Base-by-base conservation (phyloP, 352 stramenopile species). In the Phytophthora ramorum region DNA sequence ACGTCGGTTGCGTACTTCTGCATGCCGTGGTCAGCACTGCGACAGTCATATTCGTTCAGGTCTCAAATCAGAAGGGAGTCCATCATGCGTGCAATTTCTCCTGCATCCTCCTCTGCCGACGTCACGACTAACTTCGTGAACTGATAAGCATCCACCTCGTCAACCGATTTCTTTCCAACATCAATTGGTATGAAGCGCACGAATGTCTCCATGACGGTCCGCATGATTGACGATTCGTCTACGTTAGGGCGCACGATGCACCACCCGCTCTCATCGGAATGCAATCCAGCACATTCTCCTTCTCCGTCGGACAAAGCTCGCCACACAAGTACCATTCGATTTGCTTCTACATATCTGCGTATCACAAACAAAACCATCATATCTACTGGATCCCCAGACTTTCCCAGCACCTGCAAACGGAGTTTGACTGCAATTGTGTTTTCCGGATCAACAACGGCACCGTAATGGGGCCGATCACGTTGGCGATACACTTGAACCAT, bases 221-320 rank as follows among this genome's bases (percentile, higher is more conserved):
- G 37, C 44, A 68, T 46, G 16, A 49, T 19, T 4, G 38, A 45
- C 6, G 9, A 22, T 17, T 55, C 20, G 10, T 40, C 46, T n/a
- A 10, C 20, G 2, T 43, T 48, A 9, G 54, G 38, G n/a, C 49
- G 38, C 4, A 61, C 49, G 17, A 71, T 45, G 16, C 55, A 59
- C 78, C 78, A 87, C 4, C 78, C 78, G 3, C 69, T 84, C 32
- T 87, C 73, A 49, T 82, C 75, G 41, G 75, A 79, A 55, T 75
- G 73, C 64, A 81, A 66, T 0, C 58, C 69, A 32, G 63, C 68
- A 19, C 59, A 51, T 13, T 52, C 32, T 26, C 69, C 53, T 44
- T 75, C 71, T 16, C 71, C 69, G 19, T 83, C 59, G 0, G 65
- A 75, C n/a, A 76, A 48, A 8, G 63, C 65, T 34, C 75, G 73